These are phyloP conservation scores for Sporodiniella umbellata DNA, from an alignment of 371 early-diverging fungal genomes.

Conservation along the genomic window DNA sequence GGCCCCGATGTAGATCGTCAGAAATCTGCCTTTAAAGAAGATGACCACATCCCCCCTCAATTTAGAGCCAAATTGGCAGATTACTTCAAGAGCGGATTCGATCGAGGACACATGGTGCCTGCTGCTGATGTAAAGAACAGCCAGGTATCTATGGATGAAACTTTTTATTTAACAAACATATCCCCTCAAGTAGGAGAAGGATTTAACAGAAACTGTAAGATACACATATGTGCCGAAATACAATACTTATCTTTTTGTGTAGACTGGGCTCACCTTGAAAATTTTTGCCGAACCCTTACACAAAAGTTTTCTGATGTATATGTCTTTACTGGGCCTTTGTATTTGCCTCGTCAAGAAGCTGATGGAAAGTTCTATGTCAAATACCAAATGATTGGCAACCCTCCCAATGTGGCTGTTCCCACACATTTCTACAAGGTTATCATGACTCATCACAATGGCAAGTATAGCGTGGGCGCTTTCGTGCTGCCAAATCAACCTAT, in stretches of 20 bases:
- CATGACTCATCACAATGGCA: slow-evolving; percentile 50
- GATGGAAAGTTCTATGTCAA: slow-evolving; percentile 75
- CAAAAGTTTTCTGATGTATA: slow-evolving; percentile 68
- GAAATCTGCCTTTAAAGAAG: slow-evolving; percentile 72
- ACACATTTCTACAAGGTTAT: slow-evolving; percentile 93
- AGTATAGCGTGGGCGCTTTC: slow-evolving; percentile 69
- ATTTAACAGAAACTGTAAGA: slow-evolving; percentile 75
- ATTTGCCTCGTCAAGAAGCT: slow-evolving; percentile 68
- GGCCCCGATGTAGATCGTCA: slow-evolving; percentile 57
- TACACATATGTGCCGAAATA: not conserved
- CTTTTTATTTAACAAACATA: slow-evolving; percentile 77
- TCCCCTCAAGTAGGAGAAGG: slow-evolving; percentile 82
- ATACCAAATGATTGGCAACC: slow-evolving; percentile 87
- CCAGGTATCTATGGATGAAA: slow-evolving; percentile 74
- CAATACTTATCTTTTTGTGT: not conserved
- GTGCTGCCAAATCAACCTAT: slow-evolving; percentile 85
- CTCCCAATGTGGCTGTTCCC: slow-evolving; percentile 89
- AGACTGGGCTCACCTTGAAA: slow-evolving; percentile 81
- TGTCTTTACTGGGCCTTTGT: slow-evolving; percentile 79
- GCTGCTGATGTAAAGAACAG: slow-evolving; percentile 76
- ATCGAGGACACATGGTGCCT: slow-evolving; percentile 86
- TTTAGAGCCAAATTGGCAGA: slow-evolving; percentile 71
- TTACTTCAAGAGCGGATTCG: slow-evolving; percentile 72
- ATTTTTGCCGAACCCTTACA: slow-evolving; percentile 69
- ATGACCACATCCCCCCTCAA: slow-evolving; percentile 54